Base-by-base conservation (phyloP, 2,329 filamentous ascomycete genomes). In the Shiraia sp. region DNA sequence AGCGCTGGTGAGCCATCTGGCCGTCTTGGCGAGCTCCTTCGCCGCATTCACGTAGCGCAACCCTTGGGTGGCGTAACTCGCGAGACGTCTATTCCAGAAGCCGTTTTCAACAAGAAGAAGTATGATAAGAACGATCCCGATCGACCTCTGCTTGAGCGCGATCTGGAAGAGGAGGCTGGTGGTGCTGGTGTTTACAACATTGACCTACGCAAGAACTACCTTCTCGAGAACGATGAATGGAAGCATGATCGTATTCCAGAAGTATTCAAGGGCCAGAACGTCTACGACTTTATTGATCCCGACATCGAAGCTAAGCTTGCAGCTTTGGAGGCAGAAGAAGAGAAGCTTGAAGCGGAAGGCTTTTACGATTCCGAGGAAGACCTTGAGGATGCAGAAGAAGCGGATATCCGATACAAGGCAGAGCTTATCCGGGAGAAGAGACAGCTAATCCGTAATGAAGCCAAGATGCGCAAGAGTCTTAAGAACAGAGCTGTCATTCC, bases 401-500 rank as follows among this genome's bases (percentile, higher is more conserved):
- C 87, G 30, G 90, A 96, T 51, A 83, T 92, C 56, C 79, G 89
- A 60, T 85, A 88, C 77, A 96, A 97, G 79, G 95, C 93, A 35
- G 88, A 96, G 52, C 77, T 95, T 48, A 99, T 99, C 72, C 87
- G 92, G 50, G 91, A 96, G 78, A 96, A 97, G 83, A 86, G 90
- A 59, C 81, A 86, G 51, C 79, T 96, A 49, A 93, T 97, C 74
- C 85, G 88, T 67, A 97, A 97, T 73, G 93, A 95, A 63, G 88
- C 90, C 51, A 88, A 88, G 75, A 90, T 95, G 86, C 88, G 90
- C 75, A 97, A 96, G 79, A 87, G 86, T 29, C 83, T 99, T 69
- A 97, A 99, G 86, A 99, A 99, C 79, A 84, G 90, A 57, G 92
- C 93, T 49, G 81, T 92, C 57, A 95, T 99, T 53, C 95, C 93